phyloP scores from a whole-genome alignment of 2,329 filamentous ascomycete species.

The Colletotrichum chrysophilum region DNA sequence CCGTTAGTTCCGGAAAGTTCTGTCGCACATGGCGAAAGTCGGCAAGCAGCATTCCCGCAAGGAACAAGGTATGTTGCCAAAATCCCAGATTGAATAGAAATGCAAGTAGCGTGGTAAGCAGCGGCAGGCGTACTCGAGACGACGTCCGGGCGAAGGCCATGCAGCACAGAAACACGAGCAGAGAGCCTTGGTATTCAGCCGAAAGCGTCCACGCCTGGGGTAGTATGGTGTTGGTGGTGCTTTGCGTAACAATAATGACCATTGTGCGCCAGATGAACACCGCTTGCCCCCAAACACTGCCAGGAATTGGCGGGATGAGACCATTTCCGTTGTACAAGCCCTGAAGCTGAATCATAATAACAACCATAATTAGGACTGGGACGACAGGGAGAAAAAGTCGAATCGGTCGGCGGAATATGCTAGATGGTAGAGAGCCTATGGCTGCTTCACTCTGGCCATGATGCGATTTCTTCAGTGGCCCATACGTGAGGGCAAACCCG shows the following conservation, averaged over 20 bases:
- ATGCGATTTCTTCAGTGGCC: constrained; percentile 29
- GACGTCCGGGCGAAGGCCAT: constrained; percentile 53
- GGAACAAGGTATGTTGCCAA: constrained; percentile 6
- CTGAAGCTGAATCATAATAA: not conserved
- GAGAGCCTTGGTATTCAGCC: constrained; percentile 62
- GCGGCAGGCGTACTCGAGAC: constrained; percentile 44
- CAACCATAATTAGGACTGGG: not conserved
- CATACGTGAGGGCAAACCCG: constrained; percentile 38
- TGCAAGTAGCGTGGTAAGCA: constrained; percentile 43
- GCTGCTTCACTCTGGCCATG: constrained; percentile 15
- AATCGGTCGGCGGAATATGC: constrained; percentile 20
- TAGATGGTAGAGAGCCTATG: constrained; percentile 7
- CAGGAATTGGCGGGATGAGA: not conserved
- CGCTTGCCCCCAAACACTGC: constrained; percentile 40
- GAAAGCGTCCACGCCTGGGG: constrained; percentile 68
- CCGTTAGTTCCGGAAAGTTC: not conserved
- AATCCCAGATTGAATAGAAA: constrained; percentile 36
- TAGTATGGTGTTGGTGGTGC: constrained; percentile 55
- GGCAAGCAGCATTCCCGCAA: constrained; percentile 11
- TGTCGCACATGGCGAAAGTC: not conserved
- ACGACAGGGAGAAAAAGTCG: constrained; percentile 22
- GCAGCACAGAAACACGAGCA: constrained; percentile 60
- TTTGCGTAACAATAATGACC: constrained; percentile 53
- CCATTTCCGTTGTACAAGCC: not conserved
- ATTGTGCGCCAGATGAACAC: constrained; percentile 55